Evolutionary conservation across 1,284 basidiomycete genomes (phyloP), one percentile per base, ranked within the genome.

Genomic region (Earliella scabrosa): DNA sequence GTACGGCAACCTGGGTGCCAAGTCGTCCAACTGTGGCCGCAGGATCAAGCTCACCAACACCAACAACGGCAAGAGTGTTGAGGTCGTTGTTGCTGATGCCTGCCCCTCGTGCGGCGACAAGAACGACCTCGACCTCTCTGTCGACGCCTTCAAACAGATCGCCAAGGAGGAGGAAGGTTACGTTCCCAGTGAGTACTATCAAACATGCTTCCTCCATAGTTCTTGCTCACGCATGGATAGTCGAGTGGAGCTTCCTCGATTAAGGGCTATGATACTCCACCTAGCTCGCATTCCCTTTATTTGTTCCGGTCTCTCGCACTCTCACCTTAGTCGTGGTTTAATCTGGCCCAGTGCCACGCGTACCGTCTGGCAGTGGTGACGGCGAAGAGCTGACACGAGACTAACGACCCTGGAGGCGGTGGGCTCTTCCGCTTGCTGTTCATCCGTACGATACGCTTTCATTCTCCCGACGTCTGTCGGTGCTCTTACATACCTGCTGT

Each of bases 101-200:
- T 97, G 95, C 81, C 93, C 93, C n/a, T 86, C 86, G 8, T 98
- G 95, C 77, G 32, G 64, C 0, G 81, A 81, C 59, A 49, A 51
- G 32, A 77, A 88, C 70, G 88, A 86, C 20, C 85, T 98, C 67
- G 95, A 98, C 71, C 82, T 97, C 56, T 94, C 92, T 13, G 61
- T 70, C n/a, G 85, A 68, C 47, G 87, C 92, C 24, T 97, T 97
- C 82, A 54, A 77, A 41, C 64, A 70, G 16, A 82, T 96, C 53
- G 87, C 82, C 32, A 64, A 71, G 20, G 69, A 80, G 50, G 71
- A 67, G 8, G 74, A 82, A 34, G 93, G 93, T 54, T 71, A 77
- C 63, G 77, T 95, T 56, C 66, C 73, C 54, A 89, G 87, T 87
- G 72, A 63, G 83, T 77, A 26, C 32, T 60, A 47, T 32, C 38